Evolutionary conservation across 805 yeast species (phyloP).

Genomic region (Cyberlindnera meyerae): DNA sequence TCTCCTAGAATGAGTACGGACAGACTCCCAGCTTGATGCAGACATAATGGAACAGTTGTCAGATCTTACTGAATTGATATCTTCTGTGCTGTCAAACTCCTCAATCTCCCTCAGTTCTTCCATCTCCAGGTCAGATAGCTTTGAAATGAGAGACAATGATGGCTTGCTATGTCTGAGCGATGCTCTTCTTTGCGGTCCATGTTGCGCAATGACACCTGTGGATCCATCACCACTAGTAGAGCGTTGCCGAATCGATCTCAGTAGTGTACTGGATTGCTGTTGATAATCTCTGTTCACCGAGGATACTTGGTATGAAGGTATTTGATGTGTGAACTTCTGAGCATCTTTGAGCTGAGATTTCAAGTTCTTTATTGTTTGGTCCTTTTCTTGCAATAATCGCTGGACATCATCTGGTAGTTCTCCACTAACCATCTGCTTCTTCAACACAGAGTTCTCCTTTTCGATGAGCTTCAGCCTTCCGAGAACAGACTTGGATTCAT

Average conservation of each 20-base stretch:
- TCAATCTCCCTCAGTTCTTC: background rate
- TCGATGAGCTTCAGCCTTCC: slow-evolving; percentile 37
- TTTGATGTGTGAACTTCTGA: background rate
- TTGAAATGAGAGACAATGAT: slow-evolving; percentile 6
- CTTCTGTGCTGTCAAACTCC: background rate
- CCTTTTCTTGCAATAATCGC: slow-evolving; percentile 50
- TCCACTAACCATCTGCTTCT: slow-evolving; percentile 7
- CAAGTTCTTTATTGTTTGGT: slow-evolving; percentile 27
- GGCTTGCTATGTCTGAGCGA: slow-evolving; percentile 12
- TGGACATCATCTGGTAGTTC: slow-evolving; percentile 37
- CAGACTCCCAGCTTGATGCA: too few relatives aligned
- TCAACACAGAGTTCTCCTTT: slow-evolving; percentile 13
- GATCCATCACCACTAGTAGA: background rate
- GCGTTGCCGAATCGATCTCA: slow-evolving; percentile 6
- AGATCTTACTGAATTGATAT: background rate
- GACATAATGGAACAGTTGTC: too few relatives aligned
- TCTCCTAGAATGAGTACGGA: too few relatives aligned
- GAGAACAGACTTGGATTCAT: slow-evolving; percentile 43
- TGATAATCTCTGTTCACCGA: slow-evolving; percentile 4
- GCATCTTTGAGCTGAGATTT: slow-evolving; percentile 4
- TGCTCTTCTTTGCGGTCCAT: too few relatives aligned
- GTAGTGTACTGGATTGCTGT: slow-evolving; percentile 4
- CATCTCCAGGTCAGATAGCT: background rate
- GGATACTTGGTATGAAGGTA: background rate
- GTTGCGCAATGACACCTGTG: background rate